Evolutionary conservation across 495 filamentous ascomycete species (phyloP).

Genomic region (Bacidia gigantensis): DNA sequence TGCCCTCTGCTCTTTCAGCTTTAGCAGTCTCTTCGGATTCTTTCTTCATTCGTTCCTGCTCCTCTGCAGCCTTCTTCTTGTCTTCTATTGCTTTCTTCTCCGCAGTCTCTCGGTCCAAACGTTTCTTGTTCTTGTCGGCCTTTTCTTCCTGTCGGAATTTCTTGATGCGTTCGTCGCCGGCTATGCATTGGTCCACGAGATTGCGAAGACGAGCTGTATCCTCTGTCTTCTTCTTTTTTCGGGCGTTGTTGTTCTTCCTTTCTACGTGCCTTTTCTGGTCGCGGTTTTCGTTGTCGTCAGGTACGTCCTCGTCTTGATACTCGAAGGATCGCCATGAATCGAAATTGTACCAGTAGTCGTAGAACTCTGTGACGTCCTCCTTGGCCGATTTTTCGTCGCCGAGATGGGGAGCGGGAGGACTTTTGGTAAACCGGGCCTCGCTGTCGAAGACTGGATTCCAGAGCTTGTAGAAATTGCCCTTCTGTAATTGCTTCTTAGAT

Average conservation of each 20-base stretch:
- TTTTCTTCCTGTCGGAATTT: slow-evolving; percentile 81
- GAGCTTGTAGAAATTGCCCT: slow-evolving; percentile 87
- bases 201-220: slow-evolving; percentile 80
- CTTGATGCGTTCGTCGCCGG: slow-evolving; percentile 89
- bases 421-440: slow-evolving; percentile 84
- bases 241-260: slow-evolving; percentile 92
- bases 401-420: slow-evolving; percentile 70
- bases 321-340: slow-evolving; percentile 97
- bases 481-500: slow-evolving; percentile 70
- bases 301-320: slow-evolving; percentile 96
- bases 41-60: slow-evolving; percentile 60
- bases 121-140: slow-evolving; percentile 88
- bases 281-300: slow-evolving; percentile 95
- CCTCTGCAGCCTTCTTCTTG: slow-evolving; percentile 59
- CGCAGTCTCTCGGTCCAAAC: slow-evolving; percentile 79
- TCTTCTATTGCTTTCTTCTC: slow-evolving; percentile 73
- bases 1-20: slow-evolving; percentile 62
- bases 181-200: slow-evolving; percentile 72
- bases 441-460: slow-evolving; percentile 78
- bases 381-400: slow-evolving; percentile 73
- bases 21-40: slow-evolving; percentile 80
- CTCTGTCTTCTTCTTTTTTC: slow-evolving; percentile 98
- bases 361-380: slow-evolving; percentile 85
- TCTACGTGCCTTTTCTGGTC: slow-evolving; percentile 97
- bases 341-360: slow-evolving; percentile 99